phyloP scores from a whole-genome alignment of 768 basidiomycete genomes.

The Suillus americanus region DNA sequence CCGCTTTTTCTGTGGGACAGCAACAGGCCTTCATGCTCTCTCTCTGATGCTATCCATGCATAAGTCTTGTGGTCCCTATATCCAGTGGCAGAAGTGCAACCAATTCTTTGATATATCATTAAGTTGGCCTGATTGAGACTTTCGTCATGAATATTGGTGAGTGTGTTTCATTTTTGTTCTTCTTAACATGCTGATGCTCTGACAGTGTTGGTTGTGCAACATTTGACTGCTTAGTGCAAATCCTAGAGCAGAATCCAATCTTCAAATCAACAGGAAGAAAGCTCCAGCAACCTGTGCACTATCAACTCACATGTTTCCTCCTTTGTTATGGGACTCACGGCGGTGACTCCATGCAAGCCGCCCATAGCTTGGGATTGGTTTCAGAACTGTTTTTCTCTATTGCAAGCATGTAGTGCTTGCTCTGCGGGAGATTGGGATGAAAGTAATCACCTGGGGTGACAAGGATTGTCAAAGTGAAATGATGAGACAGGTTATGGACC shows the following conservation, averaged over 20 bases:
- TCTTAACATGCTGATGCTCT: background rate
- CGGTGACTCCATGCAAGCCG: slow-evolving; percentile 11
- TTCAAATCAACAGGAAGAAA: slow-evolving; percentile 14
- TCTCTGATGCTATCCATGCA: background rate
- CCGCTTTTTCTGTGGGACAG: background rate
- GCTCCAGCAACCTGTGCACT: slow-evolving; percentile 22
- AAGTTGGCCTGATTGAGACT: slow-evolving; percentile 1
- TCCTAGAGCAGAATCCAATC: slow-evolving; percentile 16
- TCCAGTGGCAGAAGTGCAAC: background rate
- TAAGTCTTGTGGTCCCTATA: background rate
- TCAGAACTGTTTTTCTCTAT: slow-evolving; percentile 22
- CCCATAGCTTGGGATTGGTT: slow-evolving; percentile 19
- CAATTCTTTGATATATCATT: background rate
- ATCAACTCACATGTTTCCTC: slow-evolving; percentile 24
- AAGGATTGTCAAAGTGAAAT: slow-evolving; percentile 3
- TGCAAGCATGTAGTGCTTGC: slow-evolving; percentile 17
- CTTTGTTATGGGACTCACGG: slow-evolving; percentile 20
- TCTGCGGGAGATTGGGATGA: slow-evolving; percentile 14
- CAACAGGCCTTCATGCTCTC: background rate
- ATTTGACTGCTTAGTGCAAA: slow-evolving; percentile 11
- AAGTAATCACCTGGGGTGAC: slow-evolving; percentile 18
- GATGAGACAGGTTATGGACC: too few relatives aligned
- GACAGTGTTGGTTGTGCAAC: slow-evolving; percentile 9
- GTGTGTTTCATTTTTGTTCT: background rate
- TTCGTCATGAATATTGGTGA: slow-evolving; percentile 1